Conservation (phyloP, 495 filamentous ascomycete species). For the Tuber aestivum region DNA sequence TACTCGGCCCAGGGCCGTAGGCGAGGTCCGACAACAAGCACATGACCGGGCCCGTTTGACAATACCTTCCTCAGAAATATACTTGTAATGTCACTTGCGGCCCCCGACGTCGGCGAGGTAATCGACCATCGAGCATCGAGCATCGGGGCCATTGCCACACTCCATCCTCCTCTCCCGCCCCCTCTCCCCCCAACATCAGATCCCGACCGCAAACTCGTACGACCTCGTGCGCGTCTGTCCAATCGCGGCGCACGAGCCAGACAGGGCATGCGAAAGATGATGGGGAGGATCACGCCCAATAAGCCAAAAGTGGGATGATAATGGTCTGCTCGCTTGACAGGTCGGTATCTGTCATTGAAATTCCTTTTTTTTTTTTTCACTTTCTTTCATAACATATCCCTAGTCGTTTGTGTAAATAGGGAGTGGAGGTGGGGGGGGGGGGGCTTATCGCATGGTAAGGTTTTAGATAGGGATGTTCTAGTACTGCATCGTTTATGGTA, state of each 20-base stretch:
- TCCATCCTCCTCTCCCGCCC: not conserved
- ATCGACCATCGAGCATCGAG: not conserved
- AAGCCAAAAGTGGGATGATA: not conserved
- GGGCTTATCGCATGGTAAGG: not conserved
- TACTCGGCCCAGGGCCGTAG: not conserved
- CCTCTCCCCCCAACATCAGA: not conserved
- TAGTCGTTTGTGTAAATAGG: no score
- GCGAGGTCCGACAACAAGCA: not conserved
- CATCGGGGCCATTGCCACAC: not conserved
- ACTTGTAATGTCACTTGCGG: no score
- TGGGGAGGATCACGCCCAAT: not conserved
- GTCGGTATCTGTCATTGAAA: constrained; percentile 4
- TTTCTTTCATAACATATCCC: not conserved
- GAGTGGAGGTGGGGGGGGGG: not conserved
- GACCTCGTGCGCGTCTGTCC: not conserved
- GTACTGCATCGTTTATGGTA: not conserved
- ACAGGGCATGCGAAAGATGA: not conserved
- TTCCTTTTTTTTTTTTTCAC: not conserved
- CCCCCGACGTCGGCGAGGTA: not conserved
- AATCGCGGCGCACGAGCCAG: not conserved
- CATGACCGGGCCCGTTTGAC: not conserved
- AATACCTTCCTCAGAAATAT: not conserved
- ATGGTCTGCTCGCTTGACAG: not conserved
- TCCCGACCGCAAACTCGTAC: not conserved
- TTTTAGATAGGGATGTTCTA: not conserved